Percentiles rank a stretch among this genome's conserved stretches.
phyloP scores from a whole-genome alignment of 768 basidiomycete species.

The Paxillus involutus region DNA sequence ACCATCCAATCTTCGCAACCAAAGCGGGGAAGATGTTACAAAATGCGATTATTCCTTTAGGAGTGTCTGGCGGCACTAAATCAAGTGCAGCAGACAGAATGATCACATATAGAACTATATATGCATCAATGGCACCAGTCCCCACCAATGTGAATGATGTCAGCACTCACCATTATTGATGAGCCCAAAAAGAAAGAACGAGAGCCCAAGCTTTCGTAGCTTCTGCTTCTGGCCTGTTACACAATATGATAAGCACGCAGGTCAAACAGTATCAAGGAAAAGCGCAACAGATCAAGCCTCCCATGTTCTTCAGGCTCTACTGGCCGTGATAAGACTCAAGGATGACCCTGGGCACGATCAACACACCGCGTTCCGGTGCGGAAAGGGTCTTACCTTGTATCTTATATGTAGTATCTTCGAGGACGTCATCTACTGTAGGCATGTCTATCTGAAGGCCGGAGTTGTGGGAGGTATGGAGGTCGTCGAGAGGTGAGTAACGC shows the following conservation, averaged over 20 bases:
- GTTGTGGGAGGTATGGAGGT: neutral
- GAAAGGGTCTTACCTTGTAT: conserved; percentile 20
- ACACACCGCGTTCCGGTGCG: conserved; percentile 16
- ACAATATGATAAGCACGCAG: conserved; percentile 14
- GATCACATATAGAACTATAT: conserved; percentile 87
- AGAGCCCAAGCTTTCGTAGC: conserved; percentile 43
- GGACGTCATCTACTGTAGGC: conserved; percentile 9
- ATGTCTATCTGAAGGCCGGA: conserved; percentile 5
- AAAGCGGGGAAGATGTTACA: conserved; percentile 93
- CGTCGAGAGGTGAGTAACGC: neutral
- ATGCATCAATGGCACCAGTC: neutral
- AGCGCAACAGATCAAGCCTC: conserved; percentile 22
- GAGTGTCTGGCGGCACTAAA: conserved; percentile 86
- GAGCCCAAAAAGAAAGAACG: conserved; percentile 90
- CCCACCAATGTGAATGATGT: neutral
- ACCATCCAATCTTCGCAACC: conserved; percentile 88
- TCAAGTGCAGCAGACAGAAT: conserved; percentile 96
- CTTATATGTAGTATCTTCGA: conserved; percentile 12
- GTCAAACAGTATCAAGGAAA: conserved; percentile 2
- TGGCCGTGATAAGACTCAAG: conserved; percentile 7
- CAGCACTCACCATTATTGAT: conserved; percentile 77
- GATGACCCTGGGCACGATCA: conserved; percentile 27
- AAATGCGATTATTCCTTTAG: conserved; percentile 93
- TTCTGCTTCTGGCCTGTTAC: conserved; percentile 23
- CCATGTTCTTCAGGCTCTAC: conserved; percentile 6